phyloP scores from a whole-genome alignment of 2,329 filamentous ascomycete species.

The Fusarium haematococcum region DNA sequence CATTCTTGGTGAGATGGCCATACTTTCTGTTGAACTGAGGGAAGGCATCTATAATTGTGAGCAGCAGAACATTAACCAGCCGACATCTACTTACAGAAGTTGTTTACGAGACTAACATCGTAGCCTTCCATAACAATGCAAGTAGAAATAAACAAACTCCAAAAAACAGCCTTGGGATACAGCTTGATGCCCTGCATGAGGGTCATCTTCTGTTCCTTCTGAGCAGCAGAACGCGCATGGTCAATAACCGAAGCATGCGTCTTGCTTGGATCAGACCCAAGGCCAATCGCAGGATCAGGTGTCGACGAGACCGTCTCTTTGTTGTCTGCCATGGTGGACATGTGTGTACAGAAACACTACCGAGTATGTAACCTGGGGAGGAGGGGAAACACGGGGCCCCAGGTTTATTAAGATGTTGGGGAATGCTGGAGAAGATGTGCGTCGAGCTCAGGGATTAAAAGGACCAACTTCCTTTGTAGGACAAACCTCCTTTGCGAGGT shows the following conservation, averaged over 20 bases:
- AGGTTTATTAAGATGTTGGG: background rate
- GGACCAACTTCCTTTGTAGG: constrained; percentile 1
- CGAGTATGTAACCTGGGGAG: background rate
- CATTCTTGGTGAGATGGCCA: constrained; percentile 26
- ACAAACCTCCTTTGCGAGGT: background rate
- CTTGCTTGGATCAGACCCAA: constrained; percentile 26
- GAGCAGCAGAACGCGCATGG: constrained; percentile 32
- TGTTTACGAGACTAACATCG: constrained; percentile 36
- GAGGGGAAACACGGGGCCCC: constrained; percentile 4
- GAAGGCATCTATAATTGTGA: constrained; percentile 22
- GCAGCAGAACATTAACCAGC: background rate
- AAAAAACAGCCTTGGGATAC: constrained; percentile 38
- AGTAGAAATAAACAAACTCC: constrained; percentile 38
- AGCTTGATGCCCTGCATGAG: constrained; percentile 38
- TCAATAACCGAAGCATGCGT: constrained; percentile 34
- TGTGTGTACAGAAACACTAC: background rate
- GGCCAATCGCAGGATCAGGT: background rate
- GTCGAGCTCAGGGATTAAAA: background rate
- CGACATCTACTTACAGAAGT: constrained; percentile 28
- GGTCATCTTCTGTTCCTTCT: constrained; percentile 39
- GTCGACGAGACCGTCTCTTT: constrained; percentile 1
- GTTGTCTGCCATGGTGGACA: background rate
- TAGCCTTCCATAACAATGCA: constrained; percentile 42
- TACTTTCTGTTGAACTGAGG: constrained; percentile 40
- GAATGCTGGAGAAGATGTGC: constrained; percentile 9